Conservation (phyloP, 768 basidiomycete species). For the Chalciporus piperatus region DNA sequence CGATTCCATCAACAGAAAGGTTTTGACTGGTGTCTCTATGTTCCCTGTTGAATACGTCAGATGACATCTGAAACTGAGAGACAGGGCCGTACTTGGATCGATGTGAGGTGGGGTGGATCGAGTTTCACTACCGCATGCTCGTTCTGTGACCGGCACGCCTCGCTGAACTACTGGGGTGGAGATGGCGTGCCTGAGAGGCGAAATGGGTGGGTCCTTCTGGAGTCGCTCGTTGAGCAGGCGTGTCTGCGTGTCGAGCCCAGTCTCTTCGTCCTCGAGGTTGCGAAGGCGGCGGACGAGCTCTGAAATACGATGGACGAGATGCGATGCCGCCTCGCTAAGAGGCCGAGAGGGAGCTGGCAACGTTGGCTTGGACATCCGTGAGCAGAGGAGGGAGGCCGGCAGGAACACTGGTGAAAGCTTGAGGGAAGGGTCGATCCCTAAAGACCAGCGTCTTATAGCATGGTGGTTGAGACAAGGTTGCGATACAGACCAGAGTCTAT, state of each 20-base stretch:
- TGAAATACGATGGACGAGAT: constrained; percentile 13
- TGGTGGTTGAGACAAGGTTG: constrained; percentile 7
- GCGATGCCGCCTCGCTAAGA: constrained; percentile 13
- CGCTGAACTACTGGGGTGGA: constrained; percentile 2
- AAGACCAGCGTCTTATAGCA: background rate
- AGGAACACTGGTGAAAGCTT: background rate
- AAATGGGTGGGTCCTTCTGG: background rate
- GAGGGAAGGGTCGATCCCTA: background rate
- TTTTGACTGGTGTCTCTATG: constrained; percentile 19
- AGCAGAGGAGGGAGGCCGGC: background rate
- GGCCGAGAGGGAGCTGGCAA: background rate
- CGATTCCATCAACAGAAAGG: constrained; percentile 19
- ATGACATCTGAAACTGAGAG: background rate
- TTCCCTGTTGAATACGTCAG: constrained; percentile 8
- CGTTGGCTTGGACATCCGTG: background rate
- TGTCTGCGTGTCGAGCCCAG: constrained; percentile 15
- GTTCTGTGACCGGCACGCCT: background rate
- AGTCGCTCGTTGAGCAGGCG: constrained; percentile 9
- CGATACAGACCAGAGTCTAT: constrained; percentile 9
- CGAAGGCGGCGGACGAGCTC: constrained; percentile 19
- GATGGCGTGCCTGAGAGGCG: background rate
- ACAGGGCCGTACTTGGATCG: constrained; percentile 9
- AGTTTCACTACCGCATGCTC: background rate
- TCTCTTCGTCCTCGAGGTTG: constrained; percentile 22
- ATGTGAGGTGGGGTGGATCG: constrained; percentile 5